Conservation (phyloP, 805 yeast genomes). For the Metschnikowia dekortorum region DNA sequence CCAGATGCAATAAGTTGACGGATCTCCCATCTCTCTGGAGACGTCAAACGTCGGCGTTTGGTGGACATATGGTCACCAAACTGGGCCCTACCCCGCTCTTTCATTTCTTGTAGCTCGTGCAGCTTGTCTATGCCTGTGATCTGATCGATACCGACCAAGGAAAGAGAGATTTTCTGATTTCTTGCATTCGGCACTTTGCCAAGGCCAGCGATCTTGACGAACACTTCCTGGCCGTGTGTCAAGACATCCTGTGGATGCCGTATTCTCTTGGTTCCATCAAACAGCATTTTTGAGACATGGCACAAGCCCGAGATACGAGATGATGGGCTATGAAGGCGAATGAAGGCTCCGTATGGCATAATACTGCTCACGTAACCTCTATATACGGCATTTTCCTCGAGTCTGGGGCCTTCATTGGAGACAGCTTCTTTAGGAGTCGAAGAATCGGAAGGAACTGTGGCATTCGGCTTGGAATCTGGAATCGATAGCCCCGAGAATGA, state of each 20-base stretch:
- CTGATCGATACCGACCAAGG: constrained; percentile 74
- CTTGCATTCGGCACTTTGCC: background rate
- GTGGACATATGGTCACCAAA: constrained; percentile 8
- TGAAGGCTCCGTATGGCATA: constrained; percentile 75
- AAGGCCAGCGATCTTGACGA: constrained; percentile 48
- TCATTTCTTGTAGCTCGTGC: constrained; percentile 17
- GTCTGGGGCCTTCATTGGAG: background rate
- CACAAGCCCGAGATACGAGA: constrained; percentile 56
- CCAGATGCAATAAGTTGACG: constrained; percentile 80
- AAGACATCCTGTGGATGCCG: constrained; percentile 58
- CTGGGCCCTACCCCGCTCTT: constrained; percentile 11
- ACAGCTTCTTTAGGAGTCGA: background rate
- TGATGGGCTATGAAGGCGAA: constrained; percentile 38
- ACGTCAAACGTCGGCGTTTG: constrained; percentile 49
- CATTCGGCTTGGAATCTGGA: background rate
- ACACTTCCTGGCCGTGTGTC: constrained; percentile 55
- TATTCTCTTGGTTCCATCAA: constrained; percentile 41
- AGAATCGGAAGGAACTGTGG: background rate
- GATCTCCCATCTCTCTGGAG: constrained; percentile 90
- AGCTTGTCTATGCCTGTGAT: constrained; percentile 46
- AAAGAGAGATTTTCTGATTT: constrained; percentile 43
- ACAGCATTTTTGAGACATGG: constrained; percentile 68
- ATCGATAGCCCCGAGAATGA: constrained; percentile 1
- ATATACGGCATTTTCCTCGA: constrained; percentile 35
- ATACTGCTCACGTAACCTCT: constrained; percentile 58